Conservation (phyloP, 495 filamentous ascomycete genomes). For the Corynascus novoguineensis region DNA sequence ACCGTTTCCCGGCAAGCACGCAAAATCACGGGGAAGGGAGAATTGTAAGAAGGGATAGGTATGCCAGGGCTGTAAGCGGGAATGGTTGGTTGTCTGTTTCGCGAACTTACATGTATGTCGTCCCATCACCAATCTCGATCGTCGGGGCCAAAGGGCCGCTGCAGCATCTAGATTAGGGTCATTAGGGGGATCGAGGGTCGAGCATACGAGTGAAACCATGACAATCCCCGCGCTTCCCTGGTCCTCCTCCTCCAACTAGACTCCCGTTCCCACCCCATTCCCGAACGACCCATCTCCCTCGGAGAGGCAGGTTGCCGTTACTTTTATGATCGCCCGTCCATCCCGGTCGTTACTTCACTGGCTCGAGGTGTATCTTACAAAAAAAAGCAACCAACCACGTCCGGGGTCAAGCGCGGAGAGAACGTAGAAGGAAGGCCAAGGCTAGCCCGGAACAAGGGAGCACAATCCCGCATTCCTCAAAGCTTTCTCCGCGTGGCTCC, state of each 20-base stretch:
- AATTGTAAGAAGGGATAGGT: no score
- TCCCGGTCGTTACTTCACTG: no score
- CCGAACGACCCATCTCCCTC: no score
- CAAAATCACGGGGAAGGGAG: no score
- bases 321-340: neutral
- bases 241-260: neutral
- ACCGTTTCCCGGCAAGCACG: no score
- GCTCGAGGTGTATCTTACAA: neutral
- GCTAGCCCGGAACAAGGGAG: no score
- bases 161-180: constrained; percentile 29
- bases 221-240: no score
- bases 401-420: no score
- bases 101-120: constrained; percentile 12
- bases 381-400: neutral
- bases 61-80: neutral
- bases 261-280: neutral
- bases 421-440: no score
- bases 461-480: no score
- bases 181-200: constrained; percentile 8
- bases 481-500: no score
- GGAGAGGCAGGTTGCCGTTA: constrained; percentile 8
- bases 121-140: constrained; percentile 9
- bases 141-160: constrained; percentile 12
- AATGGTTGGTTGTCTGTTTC: constrained; percentile 1
- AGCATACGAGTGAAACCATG: constrained; percentile 2